phyloP scores from a whole-genome alignment of 371 early-diverging fungal species.

The Apophysomyces ossiformis region DNA sequence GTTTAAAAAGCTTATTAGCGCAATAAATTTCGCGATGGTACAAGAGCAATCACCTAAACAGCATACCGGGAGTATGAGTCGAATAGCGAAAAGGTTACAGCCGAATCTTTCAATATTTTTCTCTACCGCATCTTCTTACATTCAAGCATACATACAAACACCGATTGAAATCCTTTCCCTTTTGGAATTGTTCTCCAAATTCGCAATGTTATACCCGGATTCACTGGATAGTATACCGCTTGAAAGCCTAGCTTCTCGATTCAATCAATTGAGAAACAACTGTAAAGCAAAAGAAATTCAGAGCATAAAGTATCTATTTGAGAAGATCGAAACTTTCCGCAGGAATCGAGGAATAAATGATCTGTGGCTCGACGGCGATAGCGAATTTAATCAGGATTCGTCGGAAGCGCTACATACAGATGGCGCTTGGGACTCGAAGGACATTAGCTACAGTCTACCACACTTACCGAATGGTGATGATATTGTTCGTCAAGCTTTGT shows the following conservation, averaged over 20 bases:
- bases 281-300: constrained; percentile 7
- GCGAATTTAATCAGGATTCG: background rate
- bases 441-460: background rate
- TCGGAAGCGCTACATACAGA: constrained; percentile 10
- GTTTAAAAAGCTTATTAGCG: constrained; percentile 22
- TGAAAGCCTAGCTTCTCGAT: background rate
- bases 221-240: constrained; percentile 13
- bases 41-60: constrained; percentile 15
- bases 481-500: background rate
- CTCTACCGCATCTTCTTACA: constrained; percentile 6
- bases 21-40: constrained; percentile 13
- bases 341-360: background rate
- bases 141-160: constrained; percentile 15
- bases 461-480: background rate
- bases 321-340: background rate
- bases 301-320: constrained; percentile 4
- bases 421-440: background rate
- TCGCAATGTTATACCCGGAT: constrained; percentile 7
- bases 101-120: constrained; percentile 7
- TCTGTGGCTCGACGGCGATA: background rate
- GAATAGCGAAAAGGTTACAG: background rate
- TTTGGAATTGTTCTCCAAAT: constrained; percentile 12
- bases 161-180: constrained; percentile 20
- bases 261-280: background rate
- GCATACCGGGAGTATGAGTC: background rate